Percentiles rank a stretch among this genome's conserved stretches.
Evolutionary conservation across 202 grass and related monocot genomes (phyloP).

Genomic region (Cymbopogon flexuosus): DNA sequence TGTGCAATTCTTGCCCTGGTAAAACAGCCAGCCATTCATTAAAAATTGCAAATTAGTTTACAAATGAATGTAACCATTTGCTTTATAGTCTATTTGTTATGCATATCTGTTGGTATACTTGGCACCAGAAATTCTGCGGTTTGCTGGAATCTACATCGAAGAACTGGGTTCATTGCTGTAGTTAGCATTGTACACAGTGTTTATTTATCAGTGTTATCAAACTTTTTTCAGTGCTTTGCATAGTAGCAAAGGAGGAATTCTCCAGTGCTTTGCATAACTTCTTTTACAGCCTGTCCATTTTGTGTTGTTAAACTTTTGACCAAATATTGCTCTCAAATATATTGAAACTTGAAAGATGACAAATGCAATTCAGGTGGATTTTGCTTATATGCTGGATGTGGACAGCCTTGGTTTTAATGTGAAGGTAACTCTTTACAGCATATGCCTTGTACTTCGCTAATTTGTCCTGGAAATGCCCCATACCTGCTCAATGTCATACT

Average conservation of each 20-base stretch:
- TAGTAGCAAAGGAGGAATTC: not conserved
- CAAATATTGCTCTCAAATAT: not conserved
- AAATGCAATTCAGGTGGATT: constrained; percentile 66
- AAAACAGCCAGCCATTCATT: not conserved
- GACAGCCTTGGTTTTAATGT: constrained; percentile 93
- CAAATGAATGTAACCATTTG: not conserved
- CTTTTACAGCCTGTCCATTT: not conserved
- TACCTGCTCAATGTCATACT: not conserved
- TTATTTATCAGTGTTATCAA: not conserved
- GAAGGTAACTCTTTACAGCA: constrained; percentile 48
- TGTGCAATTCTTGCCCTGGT: not conserved
- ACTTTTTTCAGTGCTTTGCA: too few relatives aligned
- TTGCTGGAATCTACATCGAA: not conserved
- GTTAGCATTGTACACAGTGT: not conserved
- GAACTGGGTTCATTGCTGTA: not conserved
- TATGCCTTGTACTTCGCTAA: not conserved
- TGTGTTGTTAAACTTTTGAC: not conserved
- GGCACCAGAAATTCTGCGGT: constrained; percentile 1
- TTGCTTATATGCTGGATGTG: constrained; percentile 76
- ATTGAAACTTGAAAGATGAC: constrained; percentile 15
- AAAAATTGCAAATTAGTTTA: not conserved
- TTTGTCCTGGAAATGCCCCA: not conserved
- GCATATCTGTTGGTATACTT: not conserved
- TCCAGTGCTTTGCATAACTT: not conserved
- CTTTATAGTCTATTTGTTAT: not conserved